Evolutionary conservation across 495 filamentous ascomycete genomes (phyloP).

Genomic region (Evansstolkia leycettana): DNA sequence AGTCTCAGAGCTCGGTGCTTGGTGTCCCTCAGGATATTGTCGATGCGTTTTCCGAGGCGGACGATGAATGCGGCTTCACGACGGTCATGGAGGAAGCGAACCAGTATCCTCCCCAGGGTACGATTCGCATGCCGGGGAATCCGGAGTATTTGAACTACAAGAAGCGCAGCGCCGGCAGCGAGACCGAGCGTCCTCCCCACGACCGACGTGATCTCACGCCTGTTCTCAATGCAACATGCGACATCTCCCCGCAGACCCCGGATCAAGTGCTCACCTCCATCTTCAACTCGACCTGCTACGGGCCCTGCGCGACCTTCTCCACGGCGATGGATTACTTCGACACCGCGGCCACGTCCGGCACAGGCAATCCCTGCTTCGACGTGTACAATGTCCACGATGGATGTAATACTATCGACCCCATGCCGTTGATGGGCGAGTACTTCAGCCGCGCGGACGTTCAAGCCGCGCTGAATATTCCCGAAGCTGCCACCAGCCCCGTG

Average conservation of each 20-base stretch:
- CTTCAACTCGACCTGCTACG: constrained; percentile 24
- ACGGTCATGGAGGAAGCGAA: constrained; percentile 15
- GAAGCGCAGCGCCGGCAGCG: constrained; percentile 2
- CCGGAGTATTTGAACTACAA: constrained; percentile 23
- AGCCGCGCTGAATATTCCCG: constrained; percentile 18
- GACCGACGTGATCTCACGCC: constrained; percentile 6
- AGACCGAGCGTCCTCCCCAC: constrained; percentile 1
- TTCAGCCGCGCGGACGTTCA: constrained; percentile 26
- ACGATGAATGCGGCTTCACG: constrained; percentile 22
- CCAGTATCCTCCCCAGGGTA: constrained; percentile 18
- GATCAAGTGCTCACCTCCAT: constrained; percentile 18
- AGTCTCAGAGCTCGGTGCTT: constrained; percentile 11
- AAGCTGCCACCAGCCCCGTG: background rate
- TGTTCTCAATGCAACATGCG: constrained; percentile 11
- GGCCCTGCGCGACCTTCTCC: constrained; percentile 25
- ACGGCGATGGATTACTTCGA: constrained; percentile 21
- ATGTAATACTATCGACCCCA: constrained; percentile 16
- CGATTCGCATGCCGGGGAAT: constrained; percentile 23
- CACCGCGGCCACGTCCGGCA: constrained; percentile 5
- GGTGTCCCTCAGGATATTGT: constrained; percentile 16
- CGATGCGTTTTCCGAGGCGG: constrained; percentile 15
- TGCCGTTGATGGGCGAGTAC: constrained; percentile 15
- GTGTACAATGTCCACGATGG: constrained; percentile 24
- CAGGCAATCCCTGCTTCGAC: constrained; percentile 16
- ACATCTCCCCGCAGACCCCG: constrained; percentile 10